phyloP scores from a whole-genome alignment of 371 early-diverging fungal genomes.

The Dichotomocladium elegans region DNA sequence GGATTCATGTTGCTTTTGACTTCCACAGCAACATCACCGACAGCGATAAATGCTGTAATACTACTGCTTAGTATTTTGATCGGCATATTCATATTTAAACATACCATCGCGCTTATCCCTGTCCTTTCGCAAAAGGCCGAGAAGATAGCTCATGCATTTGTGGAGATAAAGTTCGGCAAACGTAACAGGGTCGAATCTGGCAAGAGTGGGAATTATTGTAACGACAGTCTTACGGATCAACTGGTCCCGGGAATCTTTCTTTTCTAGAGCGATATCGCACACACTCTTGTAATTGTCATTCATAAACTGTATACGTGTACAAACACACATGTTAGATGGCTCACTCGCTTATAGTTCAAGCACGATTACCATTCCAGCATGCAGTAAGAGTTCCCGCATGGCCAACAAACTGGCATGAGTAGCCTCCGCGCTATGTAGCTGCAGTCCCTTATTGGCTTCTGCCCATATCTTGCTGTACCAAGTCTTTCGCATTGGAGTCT shows the following conservation, averaged over 20 bases:
- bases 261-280: slow-evolving; percentile 71
- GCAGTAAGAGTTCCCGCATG: slow-evolving; percentile 74
- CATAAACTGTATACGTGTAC: slow-evolving; percentile 65
- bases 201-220: slow-evolving; percentile 77
- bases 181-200: slow-evolving; percentile 74
- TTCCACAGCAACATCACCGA: slow-evolving; percentile 84
- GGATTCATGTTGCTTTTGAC: slow-evolving; percentile 80
- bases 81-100: not conserved
- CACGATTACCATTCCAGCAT: slow-evolving; percentile 79
- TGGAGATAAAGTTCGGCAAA: slow-evolving; percentile 77
- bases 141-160: slow-evolving; percentile 72
- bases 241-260: slow-evolving; percentile 80
- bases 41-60: slow-evolving; percentile 71
- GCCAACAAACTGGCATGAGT: slow-evolving; percentile 88
- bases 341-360: not conserved
- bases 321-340: not conserved
- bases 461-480: slow-evolving; percentile 84
- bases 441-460: slow-evolving; percentile 80
- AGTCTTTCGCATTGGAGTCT: slow-evolving; percentile 59
- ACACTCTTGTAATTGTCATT: slow-evolving; percentile 74
- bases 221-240: slow-evolving; percentile 86
- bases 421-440: slow-evolving; percentile 70
- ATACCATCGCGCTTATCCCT: slow-evolving; percentile 69
- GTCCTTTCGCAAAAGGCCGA: slow-evolving; percentile 74
- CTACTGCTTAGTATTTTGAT: not conserved